Conservation (phyloP, 2,329 filamentous ascomycete genomes). For the Penicillium sp. region DNA sequence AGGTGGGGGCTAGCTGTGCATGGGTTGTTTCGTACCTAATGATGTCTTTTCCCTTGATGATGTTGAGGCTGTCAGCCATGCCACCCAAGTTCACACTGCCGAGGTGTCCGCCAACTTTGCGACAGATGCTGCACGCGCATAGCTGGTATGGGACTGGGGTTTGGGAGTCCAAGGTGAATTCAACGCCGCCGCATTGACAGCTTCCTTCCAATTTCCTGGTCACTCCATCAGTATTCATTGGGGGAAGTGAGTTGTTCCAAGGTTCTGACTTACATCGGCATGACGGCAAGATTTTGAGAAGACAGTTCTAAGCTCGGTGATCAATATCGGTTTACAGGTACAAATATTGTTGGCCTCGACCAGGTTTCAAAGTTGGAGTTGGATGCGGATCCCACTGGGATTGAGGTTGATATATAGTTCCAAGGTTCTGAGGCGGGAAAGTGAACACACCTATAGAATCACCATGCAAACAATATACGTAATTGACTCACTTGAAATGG, state of each 20-base stretch:
- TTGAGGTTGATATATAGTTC: conserved; percentile 7
- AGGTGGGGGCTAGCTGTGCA: not conserved
- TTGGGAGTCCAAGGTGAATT: conserved; percentile 48
- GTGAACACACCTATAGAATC: not conserved
- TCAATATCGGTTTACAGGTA: too few relatives aligned
- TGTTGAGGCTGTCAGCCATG: conserved; percentile 44
- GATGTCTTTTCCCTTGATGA: conserved; percentile 44
- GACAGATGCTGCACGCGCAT: conserved; percentile 53
- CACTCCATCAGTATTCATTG: conserved; percentile 8
- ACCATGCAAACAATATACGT: not conserved
- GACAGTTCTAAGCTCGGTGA: too few relatives aligned
- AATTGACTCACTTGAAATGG: not conserved
- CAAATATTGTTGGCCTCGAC: too few relatives aligned
- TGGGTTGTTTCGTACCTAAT: conserved; percentile 42
- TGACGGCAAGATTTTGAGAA: not conserved
- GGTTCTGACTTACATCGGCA: conserved; percentile 12
- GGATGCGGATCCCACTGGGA: not conserved
- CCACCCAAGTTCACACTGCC: conserved; percentile 51
- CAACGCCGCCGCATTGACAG: conserved; percentile 51
- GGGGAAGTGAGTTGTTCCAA: not conserved
- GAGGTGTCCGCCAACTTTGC: conserved; percentile 48
- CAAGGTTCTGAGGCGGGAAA: not conserved
- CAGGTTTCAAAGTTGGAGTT: not conserved
- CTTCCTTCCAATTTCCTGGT: conserved; percentile 50
- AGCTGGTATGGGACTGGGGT: conserved; percentile 53